Percentiles rank a stretch among this genome's conserved stretches.
These are phyloP conservation scores for Neurospora crassa DNA, from an alignment of 2,329 filamentous ascomycete genomes.

Conservation along the genomic window DNA sequence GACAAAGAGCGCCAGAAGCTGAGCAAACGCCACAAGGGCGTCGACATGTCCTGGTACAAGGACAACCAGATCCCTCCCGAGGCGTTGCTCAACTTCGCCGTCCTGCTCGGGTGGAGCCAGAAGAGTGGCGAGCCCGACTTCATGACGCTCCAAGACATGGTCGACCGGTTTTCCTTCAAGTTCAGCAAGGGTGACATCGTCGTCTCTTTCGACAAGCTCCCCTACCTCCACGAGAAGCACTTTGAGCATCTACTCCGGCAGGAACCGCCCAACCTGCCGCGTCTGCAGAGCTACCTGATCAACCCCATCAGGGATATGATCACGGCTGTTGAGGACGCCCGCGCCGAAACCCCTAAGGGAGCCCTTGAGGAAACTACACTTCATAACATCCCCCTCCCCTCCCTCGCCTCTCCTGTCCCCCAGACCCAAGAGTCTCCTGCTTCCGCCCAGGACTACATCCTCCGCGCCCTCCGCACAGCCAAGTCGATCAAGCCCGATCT, in stretches of 20 bases:
- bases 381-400: neutral
- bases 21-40: conserved; percentile 69
- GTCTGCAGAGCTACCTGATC: conserved; percentile 13
- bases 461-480: neutral
- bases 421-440: conserved; percentile 1
- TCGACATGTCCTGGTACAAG: conserved; percentile 41
- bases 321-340: conserved; percentile 3
- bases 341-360: neutral
- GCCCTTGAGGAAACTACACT: neutral
- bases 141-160: conserved; percentile 60
- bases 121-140: conserved; percentile 50
- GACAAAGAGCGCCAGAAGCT: conserved; percentile 63
- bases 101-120: conserved; percentile 77
- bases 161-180: conserved; percentile 68
- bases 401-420: conserved; percentile 1
- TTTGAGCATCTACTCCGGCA: conserved; percentile 12
- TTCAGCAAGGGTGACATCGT: conserved; percentile 88
- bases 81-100: conserved; percentile 67
- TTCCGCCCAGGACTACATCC: conserved; percentile 3
- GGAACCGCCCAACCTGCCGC: conserved; percentile 2
- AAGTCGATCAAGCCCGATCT: neutral
- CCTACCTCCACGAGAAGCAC: conserved; percentile 55
- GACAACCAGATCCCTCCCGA: conserved; percentile 36
- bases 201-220: conserved; percentile 70
- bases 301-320: conserved; percentile 15